phyloP scores from a whole-genome alignment of 2,329 filamentous ascomycete species.

The Xylaria sp. region DNA sequence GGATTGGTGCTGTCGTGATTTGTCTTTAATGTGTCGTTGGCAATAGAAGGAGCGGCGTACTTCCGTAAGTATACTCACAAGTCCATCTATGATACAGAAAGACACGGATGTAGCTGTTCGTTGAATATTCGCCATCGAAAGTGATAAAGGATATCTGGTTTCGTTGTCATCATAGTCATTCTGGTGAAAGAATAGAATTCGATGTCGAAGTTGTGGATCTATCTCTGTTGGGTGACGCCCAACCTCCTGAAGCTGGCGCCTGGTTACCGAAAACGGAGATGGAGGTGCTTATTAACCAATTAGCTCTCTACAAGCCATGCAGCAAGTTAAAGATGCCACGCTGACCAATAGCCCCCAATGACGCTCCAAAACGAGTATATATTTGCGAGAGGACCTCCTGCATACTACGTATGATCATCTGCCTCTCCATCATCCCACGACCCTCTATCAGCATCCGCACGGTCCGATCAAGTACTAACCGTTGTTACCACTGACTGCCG shows the following conservation, averaged over 20 bases:
- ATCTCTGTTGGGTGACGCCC: not conserved
- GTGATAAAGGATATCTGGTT: too few relatives aligned
- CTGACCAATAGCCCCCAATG: not conserved
- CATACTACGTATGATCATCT: conserved; percentile 32
- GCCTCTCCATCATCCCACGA: not conserved
- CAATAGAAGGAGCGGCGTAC: not conserved
- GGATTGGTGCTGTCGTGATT: conserved; percentile 13
- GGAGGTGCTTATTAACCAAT: conserved; percentile 23
- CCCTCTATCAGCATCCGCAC: not conserved
- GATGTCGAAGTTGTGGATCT: not conserved
- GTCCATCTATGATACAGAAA: too few relatives aligned
- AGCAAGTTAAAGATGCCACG: conserved; percentile 4
- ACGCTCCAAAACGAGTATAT: not conserved
- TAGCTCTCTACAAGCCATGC: conserved; percentile 2
- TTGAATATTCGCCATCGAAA: not conserved
- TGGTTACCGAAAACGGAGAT: conserved; percentile 34
- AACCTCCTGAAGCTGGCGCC: not conserved
- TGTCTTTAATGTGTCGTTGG: conserved; percentile 6
- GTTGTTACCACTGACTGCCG: not conserved
- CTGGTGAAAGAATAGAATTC: not conserved
- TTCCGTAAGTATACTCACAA: not conserved
- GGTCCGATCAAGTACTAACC: not conserved
- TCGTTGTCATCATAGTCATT: not conserved
- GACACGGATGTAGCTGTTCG: not conserved
- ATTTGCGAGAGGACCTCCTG: conserved; percentile 18